Base-by-base conservation (phyloP, 106 monocot species). In the Hemerocallis citrina region DNA sequence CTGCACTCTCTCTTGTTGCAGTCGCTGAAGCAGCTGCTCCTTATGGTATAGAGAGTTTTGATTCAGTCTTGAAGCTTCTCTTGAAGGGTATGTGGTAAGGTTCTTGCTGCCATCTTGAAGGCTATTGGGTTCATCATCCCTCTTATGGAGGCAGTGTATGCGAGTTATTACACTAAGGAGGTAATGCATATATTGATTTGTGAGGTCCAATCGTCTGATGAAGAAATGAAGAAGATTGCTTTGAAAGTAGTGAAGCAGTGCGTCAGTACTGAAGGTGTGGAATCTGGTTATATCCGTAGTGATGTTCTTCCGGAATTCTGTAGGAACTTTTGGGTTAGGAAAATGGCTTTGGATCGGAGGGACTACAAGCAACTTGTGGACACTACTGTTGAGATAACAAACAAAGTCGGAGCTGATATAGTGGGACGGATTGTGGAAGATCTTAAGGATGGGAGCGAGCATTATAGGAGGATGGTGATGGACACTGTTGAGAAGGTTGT, bases 51-150 rank as follows among this genome's bases (percentile, higher is more conserved):
- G n/a, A n/a, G n/a, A n/a, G n/a, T n/a, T n/a, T n/a, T n/a, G n/a
- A n/a, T n/a, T n/a, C n/a, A 10, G 89, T 89, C 15, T 67, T 89
- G 72, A 84, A 81, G 78, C 89, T 85, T 63, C 81, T 89, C 2
- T 89, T 84, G 89, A 89, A 89, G 75, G 89, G 89, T 67, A 89
- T 85, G 89, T 45, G 89, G 89, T 2, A 89, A 89, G 72, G 89
- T 89, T 15, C 57, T 89, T 34, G 89, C 89, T 24, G 89, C 89
- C 6, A 85, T 89, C 59, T 36, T 89, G 66, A 89, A 89, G 59
- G 74, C 89, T 12, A 85, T 89, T 67, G 89, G 89, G 61, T 89
- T 89, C 47, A 89, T 89, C 36, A 89, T 89, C 38, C 89, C 89
- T 49, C 74, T 89, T 33, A 89, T 89, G 89, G 89, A 89, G 67